These are phyloP conservation scores for Candida nanaspora DNA, from an alignment of 805 yeast genomes.

Conservation along the genomic window DNA sequence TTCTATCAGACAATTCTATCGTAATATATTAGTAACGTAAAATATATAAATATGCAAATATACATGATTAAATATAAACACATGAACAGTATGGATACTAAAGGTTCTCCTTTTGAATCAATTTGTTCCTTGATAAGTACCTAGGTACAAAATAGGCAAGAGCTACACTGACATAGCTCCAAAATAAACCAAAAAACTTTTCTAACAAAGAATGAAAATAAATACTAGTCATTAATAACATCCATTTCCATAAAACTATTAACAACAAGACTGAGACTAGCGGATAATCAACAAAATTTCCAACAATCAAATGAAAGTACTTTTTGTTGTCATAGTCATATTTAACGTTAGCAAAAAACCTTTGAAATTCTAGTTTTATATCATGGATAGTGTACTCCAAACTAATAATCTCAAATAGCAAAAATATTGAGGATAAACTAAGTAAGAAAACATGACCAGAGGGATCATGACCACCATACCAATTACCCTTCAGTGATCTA, in stretches of 20 bases:
- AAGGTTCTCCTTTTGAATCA: too few species aligned
- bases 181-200: slow-evolving; percentile 61
- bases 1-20: too few species aligned
- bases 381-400: slow-evolving; percentile 9
- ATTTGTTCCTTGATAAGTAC: slow-evolving; percentile 10
- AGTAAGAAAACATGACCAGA: slow-evolving; percentile 87
- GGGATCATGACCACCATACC: slow-evolving; percentile 93
- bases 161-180: slow-evolving; percentile 48
- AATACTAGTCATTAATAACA: slow-evolving; percentile 76
- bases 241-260: slow-evolving; percentile 67
- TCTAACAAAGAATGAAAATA: slow-evolving; percentile 80
- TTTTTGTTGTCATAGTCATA: not conserved
- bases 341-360: slow-evolving; percentile 1
- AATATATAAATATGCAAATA: too few species aligned
- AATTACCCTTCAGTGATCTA: slow-evolving; percentile 53
- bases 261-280: slow-evolving; percentile 27
- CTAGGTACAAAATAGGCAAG: slow-evolving; percentile 38
- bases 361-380: slow-evolving; percentile 5
- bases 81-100: too few species aligned
- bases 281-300: slow-evolving; percentile 10
- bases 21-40: too few species aligned
- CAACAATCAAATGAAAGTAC: not conserved
- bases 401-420: slow-evolving; percentile 53
- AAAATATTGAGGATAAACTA: slow-evolving; percentile 54
- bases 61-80: too few species aligned